Base-by-base conservation (phyloP, 1,139 yeast genomes). In the Hansenula anomala region DNA sequence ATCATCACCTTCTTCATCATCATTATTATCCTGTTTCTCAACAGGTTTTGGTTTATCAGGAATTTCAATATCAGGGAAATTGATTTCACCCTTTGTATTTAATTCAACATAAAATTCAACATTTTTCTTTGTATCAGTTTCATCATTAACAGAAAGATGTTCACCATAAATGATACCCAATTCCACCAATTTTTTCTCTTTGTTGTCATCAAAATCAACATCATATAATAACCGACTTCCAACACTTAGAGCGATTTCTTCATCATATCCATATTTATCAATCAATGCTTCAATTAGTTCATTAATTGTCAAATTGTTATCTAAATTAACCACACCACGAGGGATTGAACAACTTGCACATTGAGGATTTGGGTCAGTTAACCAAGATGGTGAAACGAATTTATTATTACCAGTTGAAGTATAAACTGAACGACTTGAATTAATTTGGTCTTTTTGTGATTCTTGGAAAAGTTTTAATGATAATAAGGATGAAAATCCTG, bases 181-280 rank as follows among this genome's bases (percentile, higher is more conserved):
- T 2, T 75, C 76, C 0, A 49, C 44, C 18, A 92, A 61, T 0
- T 69, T 59, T 32, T 65, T 68, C 0, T 66, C 67, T 10, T 71
- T 52, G 53, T 90, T 82, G 54, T 90, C 97, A 38, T 88, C 96
- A 59, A 87, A 88, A 54, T 94, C 99, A 37, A 71, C 71, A 60
- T 94, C 98, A 54, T 87, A 88, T 11, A 94, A 62, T 44, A 92
- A 68, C 46, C 73, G 75, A 27, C 80, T 77, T 18, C 72, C 69
- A 29, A 85, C 74, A 19, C 85, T 61, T 1, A 92, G 66, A 6
- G 85, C 69, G 2, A 88, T 66, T 41, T 83, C 95, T 18, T 80
- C 86, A 6, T 73, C 70, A 56, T 78, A 88, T 0, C 67, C 69
- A 51, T 82, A 80, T 36, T 67, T 66, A 2, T 53, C 53, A 20